Percentiles rank a stretch among this genome's conserved stretches.
Conservation (phyloP, 129 eudicot genomes). For the Kitagawia praeruptora region DNA sequence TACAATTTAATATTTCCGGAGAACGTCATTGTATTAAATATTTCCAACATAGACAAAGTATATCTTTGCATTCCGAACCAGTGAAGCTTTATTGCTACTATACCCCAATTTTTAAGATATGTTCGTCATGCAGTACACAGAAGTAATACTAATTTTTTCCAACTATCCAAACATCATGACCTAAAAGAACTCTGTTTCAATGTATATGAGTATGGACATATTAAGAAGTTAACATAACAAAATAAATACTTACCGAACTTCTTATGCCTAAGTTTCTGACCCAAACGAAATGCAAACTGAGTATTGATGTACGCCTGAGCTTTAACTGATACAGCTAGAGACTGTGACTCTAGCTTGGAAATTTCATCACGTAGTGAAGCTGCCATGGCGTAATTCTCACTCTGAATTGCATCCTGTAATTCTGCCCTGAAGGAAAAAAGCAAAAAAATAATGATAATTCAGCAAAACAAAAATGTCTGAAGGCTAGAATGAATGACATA, state of each 20-base stretch:
- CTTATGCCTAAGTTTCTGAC: constrained; percentile 88
- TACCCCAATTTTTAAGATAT: not conserved
- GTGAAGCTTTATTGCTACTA: not conserved
- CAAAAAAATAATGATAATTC: not conserved
- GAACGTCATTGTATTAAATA: not conserved
- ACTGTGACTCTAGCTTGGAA: constrained; percentile 76
- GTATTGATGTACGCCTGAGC: constrained; percentile 75
- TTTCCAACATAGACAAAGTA: not conserved
- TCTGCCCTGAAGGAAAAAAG: constrained; percentile 65
- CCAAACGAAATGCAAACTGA: constrained; percentile 73
- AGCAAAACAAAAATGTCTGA: not conserved
- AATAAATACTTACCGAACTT: constrained; percentile 48
- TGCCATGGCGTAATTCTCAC: constrained; percentile 66
- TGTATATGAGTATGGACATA: not conserved
- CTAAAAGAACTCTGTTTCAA: not conserved
- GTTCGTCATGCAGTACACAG: not conserved
- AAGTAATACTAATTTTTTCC: not conserved
- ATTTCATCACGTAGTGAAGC: constrained; percentile 77
- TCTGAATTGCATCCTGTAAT: constrained; percentile 77
- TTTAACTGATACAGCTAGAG: constrained; percentile 69
- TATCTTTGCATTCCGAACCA: not conserved
- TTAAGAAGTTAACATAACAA: not conserved
- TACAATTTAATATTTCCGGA: not conserved
- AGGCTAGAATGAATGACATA: not conserved
- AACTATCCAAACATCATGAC: not conserved